Evolutionary conservation across 345 rosid genomes (phyloP).

Genomic region (Rhizophora mangle): DNA sequence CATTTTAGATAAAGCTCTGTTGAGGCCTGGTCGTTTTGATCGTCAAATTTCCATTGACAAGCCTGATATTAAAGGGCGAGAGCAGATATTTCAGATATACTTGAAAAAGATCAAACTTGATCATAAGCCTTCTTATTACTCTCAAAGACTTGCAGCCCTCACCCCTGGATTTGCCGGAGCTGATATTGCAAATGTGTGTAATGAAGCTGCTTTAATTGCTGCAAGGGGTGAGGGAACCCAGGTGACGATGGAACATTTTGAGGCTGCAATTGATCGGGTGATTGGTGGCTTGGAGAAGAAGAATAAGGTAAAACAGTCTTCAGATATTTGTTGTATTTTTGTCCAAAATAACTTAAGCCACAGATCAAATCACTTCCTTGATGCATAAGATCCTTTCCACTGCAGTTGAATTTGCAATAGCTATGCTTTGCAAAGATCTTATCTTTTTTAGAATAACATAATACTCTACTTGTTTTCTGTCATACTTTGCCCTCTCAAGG

Average conservation of each 20-base stretch:
- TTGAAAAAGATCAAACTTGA: slow-evolving; percentile 79
- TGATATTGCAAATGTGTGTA: slow-evolving; percentile 92
- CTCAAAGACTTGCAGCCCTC: slow-evolving; percentile 87
- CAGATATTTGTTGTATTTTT: neutral
- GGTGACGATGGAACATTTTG: slow-evolving; percentile 80
- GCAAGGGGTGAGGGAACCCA: slow-evolving; percentile 56
- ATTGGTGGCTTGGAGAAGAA: slow-evolving; percentile 98
- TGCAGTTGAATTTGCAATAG: neutral
- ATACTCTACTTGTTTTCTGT: too few species aligned
- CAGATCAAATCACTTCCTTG: neutral
- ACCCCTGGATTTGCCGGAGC: slow-evolving; percentile 98
- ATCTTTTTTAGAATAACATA: too few species aligned
- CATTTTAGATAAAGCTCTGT: slow-evolving; percentile 45
- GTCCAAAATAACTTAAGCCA: neutral
- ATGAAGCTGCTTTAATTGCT: slow-evolving; percentile 95
- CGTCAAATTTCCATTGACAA: slow-evolving; percentile 33
- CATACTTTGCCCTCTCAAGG: neutral
- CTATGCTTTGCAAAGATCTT: neutral
- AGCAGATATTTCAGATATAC: slow-evolving; percentile 40
- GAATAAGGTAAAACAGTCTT: slow-evolving; percentile 49
- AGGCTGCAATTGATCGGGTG: slow-evolving; percentile 85
- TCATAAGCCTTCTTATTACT: slow-evolving; percentile 65
- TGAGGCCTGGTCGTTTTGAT: slow-evolving; percentile 44
- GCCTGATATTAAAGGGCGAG: slow-evolving; percentile 33
- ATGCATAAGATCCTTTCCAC: neutral